Percentiles rank a stretch among this genome's conserved stretches.
Evolutionary conservation across 805 yeast genomes (phyloP).

Genomic region (Sporopachydermia quercuum): DNA sequence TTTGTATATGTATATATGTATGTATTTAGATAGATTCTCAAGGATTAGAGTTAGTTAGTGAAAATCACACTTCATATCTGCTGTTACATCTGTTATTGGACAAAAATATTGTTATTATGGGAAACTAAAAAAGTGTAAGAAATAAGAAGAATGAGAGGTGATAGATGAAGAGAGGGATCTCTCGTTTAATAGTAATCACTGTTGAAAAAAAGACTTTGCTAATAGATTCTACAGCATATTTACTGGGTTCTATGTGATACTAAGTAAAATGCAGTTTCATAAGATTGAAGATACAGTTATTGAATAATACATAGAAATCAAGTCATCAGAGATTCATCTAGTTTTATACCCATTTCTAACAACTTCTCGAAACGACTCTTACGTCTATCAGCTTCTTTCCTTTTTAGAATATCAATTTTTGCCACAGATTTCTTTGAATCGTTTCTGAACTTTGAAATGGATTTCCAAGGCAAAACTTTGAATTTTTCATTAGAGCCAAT

Average conservation of each 20-base stretch:
- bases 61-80: too few relatives aligned
- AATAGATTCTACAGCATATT: too few relatives aligned
- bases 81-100: slow-evolving; percentile 1
- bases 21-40: too few relatives aligned
- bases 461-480: slow-evolving; percentile 44
- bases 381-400: slow-evolving; percentile 27
- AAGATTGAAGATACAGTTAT: too few relatives aligned
- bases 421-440: slow-evolving; percentile 43
- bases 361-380: slow-evolving; percentile 33
- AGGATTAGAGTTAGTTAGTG: too few relatives aligned
- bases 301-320: too few relatives aligned
- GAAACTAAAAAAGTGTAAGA: not conserved
- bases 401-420: slow-evolving; percentile 39
- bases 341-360: slow-evolving; percentile 35
- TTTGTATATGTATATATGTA: too few relatives aligned
- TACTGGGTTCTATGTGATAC: too few relatives aligned
- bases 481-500: slow-evolving; percentile 38
- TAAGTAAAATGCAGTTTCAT: too few relatives aligned
- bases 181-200: too few relatives aligned
- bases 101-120: not conserved
- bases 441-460: slow-evolving; percentile 34
- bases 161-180: too few relatives aligned
- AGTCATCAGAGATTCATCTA: slow-evolving; percentile 1
- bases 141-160: not conserved
- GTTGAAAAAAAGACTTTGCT: too few relatives aligned